Conservation (phyloP, 2,329 filamentous ascomycete genomes). For the Colletotrichum orchidophilum region DNA sequence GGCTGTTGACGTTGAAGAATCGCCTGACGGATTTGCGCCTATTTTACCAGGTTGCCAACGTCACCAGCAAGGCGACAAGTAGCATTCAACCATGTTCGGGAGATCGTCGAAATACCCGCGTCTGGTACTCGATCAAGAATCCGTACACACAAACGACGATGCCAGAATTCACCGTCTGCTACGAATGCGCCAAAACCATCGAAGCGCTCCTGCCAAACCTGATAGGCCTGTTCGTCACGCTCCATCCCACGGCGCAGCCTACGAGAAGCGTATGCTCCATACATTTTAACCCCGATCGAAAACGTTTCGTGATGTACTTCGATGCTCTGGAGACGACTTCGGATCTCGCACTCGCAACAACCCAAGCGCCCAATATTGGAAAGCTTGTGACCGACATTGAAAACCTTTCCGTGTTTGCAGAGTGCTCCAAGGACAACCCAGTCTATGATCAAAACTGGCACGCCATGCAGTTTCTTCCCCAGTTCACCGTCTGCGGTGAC, state of each 20-base stretch:
- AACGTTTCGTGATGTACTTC: conserved; percentile 67
- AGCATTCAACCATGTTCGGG: conserved; percentile 67
- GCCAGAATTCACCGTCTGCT: conserved; percentile 79
- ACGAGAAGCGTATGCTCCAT: conserved; percentile 73
- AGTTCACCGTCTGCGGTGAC: conserved; percentile 86
- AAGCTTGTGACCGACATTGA: conserved; percentile 72
- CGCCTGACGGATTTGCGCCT: conserved; percentile 72
- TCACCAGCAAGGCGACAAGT: conserved; percentile 55
- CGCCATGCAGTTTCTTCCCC: conserved; percentile 76
- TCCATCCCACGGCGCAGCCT: conserved; percentile 56
- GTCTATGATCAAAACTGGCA: conserved; percentile 77
- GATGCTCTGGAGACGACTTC: conserved; percentile 67
- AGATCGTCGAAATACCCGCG: conserved; percentile 61
- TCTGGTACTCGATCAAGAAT: conserved; percentile 82
- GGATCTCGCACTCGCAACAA: conserved; percentile 57
- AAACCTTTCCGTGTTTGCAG: conserved; percentile 64
- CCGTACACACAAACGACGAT: conserved; percentile 71
- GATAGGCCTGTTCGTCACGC: conserved; percentile 69
- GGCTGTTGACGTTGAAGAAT: conserved; percentile 80
- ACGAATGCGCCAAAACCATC: conserved; percentile 76
- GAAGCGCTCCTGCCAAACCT: conserved; percentile 79
- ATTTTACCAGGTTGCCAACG: conserved; percentile 73
- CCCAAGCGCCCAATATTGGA: conserved; percentile 62
- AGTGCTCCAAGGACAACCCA: conserved; percentile 73
- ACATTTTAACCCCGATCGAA: conserved; percentile 62